These are phyloP conservation scores for Corymbia citriodora DNA, from an alignment of 441 rosid genomes.

Conservation along the genomic window DNA sequence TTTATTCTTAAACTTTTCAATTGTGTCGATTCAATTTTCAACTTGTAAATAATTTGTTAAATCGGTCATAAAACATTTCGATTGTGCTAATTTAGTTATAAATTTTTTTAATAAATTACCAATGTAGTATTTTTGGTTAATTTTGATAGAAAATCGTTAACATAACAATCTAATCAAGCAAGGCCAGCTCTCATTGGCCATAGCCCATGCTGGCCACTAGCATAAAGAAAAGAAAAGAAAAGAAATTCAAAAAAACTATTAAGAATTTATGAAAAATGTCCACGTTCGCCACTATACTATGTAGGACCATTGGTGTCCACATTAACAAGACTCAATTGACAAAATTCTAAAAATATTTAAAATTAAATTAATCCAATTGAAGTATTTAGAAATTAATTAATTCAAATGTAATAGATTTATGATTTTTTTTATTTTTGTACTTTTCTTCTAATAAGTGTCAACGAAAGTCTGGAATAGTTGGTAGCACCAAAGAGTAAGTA, in stretches of 20 bases:
- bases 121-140: no score
- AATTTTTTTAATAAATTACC: no score
- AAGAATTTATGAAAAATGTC: not conserved
- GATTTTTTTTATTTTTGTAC: no score
- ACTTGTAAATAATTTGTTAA: no score
- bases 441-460: not conserved
- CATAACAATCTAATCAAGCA: not conserved
- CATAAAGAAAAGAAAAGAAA: not conserved
- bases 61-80: accelerated
- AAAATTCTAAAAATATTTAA: no score
- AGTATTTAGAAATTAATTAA: no score
- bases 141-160: accelerated
- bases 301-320: accelerated
- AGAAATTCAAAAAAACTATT: no score
- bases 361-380: no score
- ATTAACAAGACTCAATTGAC: accelerated
- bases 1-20: no score
- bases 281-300: not conserved
- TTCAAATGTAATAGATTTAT: no score
- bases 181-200: not conserved
- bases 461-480: not conserved
- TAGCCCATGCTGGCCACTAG: not conserved
- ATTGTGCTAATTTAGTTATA: no score
- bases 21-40: no score
- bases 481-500: not conserved